phyloP scores from a whole-genome alignment of 2,329 filamentous ascomycete genomes.

The Cordyceps cateniannulata region DNA sequence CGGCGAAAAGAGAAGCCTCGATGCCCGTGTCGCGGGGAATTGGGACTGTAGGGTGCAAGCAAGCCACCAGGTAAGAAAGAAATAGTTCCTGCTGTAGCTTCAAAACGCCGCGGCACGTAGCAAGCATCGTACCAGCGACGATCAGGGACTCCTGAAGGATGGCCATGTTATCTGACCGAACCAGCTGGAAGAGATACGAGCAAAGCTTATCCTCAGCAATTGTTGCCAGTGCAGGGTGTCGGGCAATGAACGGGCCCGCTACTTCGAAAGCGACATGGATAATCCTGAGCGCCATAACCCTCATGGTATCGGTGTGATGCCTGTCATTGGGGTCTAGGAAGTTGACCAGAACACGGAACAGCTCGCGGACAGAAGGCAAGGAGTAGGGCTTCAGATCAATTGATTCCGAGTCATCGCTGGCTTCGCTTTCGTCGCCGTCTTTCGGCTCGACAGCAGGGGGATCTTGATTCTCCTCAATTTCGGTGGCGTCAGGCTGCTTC shows the following conservation, averaged over 20 bases:
- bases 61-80: slow-evolving; percentile 87
- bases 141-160: slow-evolving; percentile 89
- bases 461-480: slow-evolving; percentile 8
- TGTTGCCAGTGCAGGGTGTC: slow-evolving; percentile 78
- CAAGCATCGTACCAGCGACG: slow-evolving; percentile 82
- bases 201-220: slow-evolving; percentile 92
- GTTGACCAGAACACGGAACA: slow-evolving; percentile 90
- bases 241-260: slow-evolving; percentile 87
- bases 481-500: slow-evolving; percentile 1
- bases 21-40: slow-evolving; percentile 89
- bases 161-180: slow-evolving; percentile 92
- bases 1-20: slow-evolving; percentile 84
- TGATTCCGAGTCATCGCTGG: slow-evolving; percentile 37
- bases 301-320: slow-evolving; percentile 88
- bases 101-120: slow-evolving; percentile 82
- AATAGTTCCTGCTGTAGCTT: slow-evolving; percentile 97
- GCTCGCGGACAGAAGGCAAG: slow-evolving; percentile 84
- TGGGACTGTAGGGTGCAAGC: slow-evolving; percentile 86
- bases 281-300: slow-evolving; percentile 94
- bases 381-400: slow-evolving; percentile 79
- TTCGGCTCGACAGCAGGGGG: slow-evolving; percentile 16
- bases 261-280: slow-evolving; percentile 97
- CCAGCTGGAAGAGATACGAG: slow-evolving; percentile 90
- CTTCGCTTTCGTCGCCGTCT: slow-evolving; percentile 22
- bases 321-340: slow-evolving; percentile 89